These are phyloP conservation scores for Phylloporus sp. DNA, from an alignment of 768 basidiomycete species.

Conservation along the genomic window DNA sequence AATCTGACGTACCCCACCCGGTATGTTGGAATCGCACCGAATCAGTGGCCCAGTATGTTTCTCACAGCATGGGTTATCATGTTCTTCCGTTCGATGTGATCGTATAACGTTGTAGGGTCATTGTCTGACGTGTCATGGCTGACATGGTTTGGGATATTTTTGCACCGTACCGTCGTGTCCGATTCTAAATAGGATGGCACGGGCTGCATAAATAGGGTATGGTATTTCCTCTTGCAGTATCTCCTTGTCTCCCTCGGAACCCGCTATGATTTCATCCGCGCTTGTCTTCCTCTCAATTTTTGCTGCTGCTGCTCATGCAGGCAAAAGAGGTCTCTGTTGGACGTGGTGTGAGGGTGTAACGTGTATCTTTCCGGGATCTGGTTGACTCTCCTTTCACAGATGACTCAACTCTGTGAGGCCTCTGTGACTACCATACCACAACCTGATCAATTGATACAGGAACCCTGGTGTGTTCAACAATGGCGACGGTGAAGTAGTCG, in stretches of 20 bases:
- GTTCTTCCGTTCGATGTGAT: neutral
- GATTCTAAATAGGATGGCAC: neutral
- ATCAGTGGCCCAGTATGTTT: neutral
- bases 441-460: slow-evolving; percentile 12
- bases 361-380: neutral
- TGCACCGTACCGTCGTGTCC: neutral
- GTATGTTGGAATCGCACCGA: neutral
- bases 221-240: neutral
- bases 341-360: slow-evolving; percentile 27
- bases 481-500: slow-evolving; percentile 32
- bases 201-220: slow-evolving; percentile 11
- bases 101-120: neutral
- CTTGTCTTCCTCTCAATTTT: slow-evolving; percentile 20
- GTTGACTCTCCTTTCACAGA: slow-evolving; percentile 15
- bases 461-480: slow-evolving; percentile 32
- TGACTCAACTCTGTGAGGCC: slow-evolving; percentile 29
- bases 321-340: slow-evolving; percentile 38
- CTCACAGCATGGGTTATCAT: neutral
- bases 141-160: neutral
- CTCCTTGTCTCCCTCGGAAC: neutral
- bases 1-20: neutral
- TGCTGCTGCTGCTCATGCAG: slow-evolving; percentile 24
- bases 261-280: slow-evolving; percentile 16
- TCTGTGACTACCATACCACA: neutral
- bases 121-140: neutral